phyloP scores from a whole-genome alignment of 2,329 filamentous ascomycete genomes.

The Hypomyces perniciosus region DNA sequence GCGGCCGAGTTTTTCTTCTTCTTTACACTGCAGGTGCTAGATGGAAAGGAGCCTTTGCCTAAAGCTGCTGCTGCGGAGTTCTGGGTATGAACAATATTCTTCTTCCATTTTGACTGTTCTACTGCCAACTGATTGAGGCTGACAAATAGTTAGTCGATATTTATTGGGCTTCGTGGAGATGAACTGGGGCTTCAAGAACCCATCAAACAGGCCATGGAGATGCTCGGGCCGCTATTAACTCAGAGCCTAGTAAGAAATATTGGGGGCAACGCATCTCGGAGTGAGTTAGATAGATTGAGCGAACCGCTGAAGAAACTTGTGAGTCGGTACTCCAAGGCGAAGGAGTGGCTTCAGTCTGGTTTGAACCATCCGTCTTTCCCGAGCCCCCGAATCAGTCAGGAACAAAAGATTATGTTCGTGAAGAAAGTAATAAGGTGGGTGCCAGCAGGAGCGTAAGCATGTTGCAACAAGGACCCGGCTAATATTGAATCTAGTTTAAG shows the following conservation, averaged over 20 bases:
- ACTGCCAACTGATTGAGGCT: background rate
- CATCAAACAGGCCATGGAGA: conserved; percentile 45
- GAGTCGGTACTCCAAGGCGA: conserved; percentile 47
- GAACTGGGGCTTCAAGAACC: conserved; percentile 37
- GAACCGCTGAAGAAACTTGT: conserved; percentile 67
- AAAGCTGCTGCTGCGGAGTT: conserved; percentile 70
- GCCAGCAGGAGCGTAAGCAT: background rate
- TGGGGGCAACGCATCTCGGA: conserved; percentile 61
- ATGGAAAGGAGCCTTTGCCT: conserved; percentile 66
- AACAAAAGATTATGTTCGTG: conserved; percentile 59
- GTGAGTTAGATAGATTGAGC: conserved; percentile 64
- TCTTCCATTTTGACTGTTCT: background rate
- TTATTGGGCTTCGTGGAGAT: conserved; percentile 43
- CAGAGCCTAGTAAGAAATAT: conserved; percentile 58
- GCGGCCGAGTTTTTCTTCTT: conserved; percentile 62
- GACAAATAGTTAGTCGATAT: conserved; percentile 39
- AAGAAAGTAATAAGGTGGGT: conserved; percentile 57
- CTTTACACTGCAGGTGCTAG: conserved; percentile 64
- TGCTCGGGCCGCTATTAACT: conserved; percentile 56
- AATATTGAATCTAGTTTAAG: conserved; percentile 45
- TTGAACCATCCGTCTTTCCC: conserved; percentile 52
- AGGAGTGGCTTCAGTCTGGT: conserved; percentile 57
- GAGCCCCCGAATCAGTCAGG: conserved; percentile 49
- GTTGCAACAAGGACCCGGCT: background rate
- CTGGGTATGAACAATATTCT: conserved; percentile 50